Evolutionary conservation across 2,329 filamentous ascomycete species (phyloP).

Genomic region (Dendryphion nanum): DNA sequence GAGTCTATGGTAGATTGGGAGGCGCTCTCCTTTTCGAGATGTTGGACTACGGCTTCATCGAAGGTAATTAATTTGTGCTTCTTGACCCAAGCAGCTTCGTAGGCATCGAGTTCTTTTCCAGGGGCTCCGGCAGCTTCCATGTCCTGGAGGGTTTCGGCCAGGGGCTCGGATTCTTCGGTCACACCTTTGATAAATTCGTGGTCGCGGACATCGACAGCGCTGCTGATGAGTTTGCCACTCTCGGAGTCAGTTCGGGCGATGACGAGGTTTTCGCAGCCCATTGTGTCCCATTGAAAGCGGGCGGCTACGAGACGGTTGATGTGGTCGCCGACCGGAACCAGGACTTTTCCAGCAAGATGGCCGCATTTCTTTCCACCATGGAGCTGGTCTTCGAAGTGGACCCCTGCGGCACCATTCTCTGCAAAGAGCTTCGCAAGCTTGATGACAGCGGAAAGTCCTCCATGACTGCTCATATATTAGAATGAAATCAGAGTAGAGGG

Average conservation of each 20-base stretch:
- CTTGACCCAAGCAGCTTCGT: slow-evolving; percentile 87
- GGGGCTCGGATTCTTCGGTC: slow-evolving; percentile 71
- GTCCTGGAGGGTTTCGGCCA: slow-evolving; percentile 83
- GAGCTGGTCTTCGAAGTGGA: slow-evolving; percentile 97
- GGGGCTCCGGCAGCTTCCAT: slow-evolving; percentile 82
- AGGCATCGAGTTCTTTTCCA: slow-evolving; percentile 78
- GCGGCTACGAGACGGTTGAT: slow-evolving; percentile 92
- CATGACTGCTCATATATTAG: slow-evolving; percentile 61
- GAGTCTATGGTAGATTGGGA: slow-evolving; percentile 62
- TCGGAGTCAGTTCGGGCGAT: slow-evolving; percentile 96
- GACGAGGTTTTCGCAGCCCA: slow-evolving; percentile 92
- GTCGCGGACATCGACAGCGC: slow-evolving; percentile 87
- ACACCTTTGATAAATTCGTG: slow-evolving; percentile 96
- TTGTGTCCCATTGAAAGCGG: slow-evolving; percentile 96
- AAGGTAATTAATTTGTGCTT: slow-evolving; percentile 82
- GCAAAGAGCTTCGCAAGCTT: slow-evolving; percentile 98
- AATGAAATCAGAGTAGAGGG: neutral
- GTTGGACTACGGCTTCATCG: slow-evolving; percentile 81
- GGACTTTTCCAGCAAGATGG: slow-evolving; percentile 91
- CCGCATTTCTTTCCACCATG: slow-evolving; percentile 99
- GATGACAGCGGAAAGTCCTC: slow-evolving; percentile 85
- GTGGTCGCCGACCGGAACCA: slow-evolving; percentile 91
- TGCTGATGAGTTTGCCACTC: slow-evolving; percentile 85
- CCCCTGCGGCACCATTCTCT: slow-evolving; percentile 91
- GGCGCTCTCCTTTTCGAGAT: slow-evolving; percentile 67